Conservation (phyloP, 23 red algal genomes). For the Gracilariopsis chorda region DNA sequence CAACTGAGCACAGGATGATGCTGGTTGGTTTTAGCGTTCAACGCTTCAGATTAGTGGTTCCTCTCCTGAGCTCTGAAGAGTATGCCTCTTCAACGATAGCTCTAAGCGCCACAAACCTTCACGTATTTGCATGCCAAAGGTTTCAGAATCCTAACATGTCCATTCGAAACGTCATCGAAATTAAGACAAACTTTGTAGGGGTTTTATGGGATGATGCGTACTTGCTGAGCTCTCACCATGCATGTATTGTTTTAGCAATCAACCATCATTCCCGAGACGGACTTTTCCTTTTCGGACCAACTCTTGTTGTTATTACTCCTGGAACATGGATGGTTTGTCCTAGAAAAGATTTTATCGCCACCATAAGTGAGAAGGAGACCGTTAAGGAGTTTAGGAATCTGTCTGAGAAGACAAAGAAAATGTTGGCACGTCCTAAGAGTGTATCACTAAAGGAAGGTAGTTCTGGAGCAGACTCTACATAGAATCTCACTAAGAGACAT, state of each 20-base stretch:
- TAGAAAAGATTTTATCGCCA: slow-evolving; percentile 42
- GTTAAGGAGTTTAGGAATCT: slow-evolving; percentile 6
- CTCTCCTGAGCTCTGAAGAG: slow-evolving; percentile 28
- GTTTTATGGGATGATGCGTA: slow-evolving; percentile 38
- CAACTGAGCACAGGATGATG: slow-evolving; percentile 24
- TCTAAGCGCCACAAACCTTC: slow-evolving; percentile 38
- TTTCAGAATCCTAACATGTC: slow-evolving; percentile 11
- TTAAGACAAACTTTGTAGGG: slow-evolving; percentile 58
- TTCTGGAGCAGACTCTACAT: not conserved
- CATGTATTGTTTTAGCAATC: slow-evolving; percentile 31
- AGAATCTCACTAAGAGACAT: slow-evolving; percentile 23
- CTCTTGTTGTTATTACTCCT: slow-evolving; percentile 10
- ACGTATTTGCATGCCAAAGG: slow-evolving; percentile 36
- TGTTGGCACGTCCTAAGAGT: not conserved
- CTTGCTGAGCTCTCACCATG: slow-evolving; percentile 48
- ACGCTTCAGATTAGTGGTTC: slow-evolving; percentile 51
- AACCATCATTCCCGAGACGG: slow-evolving; percentile 1
- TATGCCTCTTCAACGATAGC: slow-evolving; percentile 45
- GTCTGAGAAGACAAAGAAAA: not conserved
- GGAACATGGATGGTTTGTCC: slow-evolving; percentile 63
- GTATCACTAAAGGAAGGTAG: not conserved
- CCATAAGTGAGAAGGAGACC: slow-evolving; percentile 42
- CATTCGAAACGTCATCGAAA: slow-evolving; percentile 31
- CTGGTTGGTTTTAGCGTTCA: slow-evolving; percentile 49
- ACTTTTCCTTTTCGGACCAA: slow-evolving; percentile 18